Evolutionary conservation across 176 grass and related monocot genomes (phyloP), one percentile per base, ranked within the genome.

Genomic region (Musa schizocarpa): DNA sequence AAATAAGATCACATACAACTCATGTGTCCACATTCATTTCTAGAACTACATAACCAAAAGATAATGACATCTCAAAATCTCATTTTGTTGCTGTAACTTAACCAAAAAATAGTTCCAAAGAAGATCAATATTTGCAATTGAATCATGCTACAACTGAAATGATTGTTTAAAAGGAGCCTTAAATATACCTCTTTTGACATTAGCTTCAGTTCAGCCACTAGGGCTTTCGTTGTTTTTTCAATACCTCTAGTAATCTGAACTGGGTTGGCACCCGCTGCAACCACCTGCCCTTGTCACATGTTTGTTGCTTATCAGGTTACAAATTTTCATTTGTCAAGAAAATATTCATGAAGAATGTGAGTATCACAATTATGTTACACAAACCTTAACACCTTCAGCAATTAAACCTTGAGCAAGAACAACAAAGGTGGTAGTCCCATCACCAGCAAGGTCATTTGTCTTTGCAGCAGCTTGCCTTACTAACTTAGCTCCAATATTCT

Each of bases 381-480:
- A 11, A 24, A 49, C 92, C 89, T 96, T 96, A 78, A 92, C 89
- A 82, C 89, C 92, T 82, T 96, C 92, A 73, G 92, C 89, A 78
- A 96, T 96, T 68, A 96, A 78, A 1, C 92, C 92, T 76, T 96
- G 92, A 74, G 92, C 92, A 86, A 96, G 92, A 80, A 96, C 92
- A 27, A 96, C 92, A 57, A 89, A 96, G 50, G 92, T 96, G 71
- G 92, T 96, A 24, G 92, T 96, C 8, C 92, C 92, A 74, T 96
- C 92, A 64, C 92, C 92, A 71, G 92, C 92, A 73, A 96, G 76
- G 73, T 96, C 92, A 66, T 96, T 96, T 73, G 92, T 96, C 83
- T 96, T 96, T 20, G 92, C 92, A 73, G 92, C 92, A 70, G 92
- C 92, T 84, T 96, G 92, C 74, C 92, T 92, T 55, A 96, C 92